Base-by-base conservation (phyloP, 495 filamentous ascomycete genomes). In the Xylaria bambusicola region DNA sequence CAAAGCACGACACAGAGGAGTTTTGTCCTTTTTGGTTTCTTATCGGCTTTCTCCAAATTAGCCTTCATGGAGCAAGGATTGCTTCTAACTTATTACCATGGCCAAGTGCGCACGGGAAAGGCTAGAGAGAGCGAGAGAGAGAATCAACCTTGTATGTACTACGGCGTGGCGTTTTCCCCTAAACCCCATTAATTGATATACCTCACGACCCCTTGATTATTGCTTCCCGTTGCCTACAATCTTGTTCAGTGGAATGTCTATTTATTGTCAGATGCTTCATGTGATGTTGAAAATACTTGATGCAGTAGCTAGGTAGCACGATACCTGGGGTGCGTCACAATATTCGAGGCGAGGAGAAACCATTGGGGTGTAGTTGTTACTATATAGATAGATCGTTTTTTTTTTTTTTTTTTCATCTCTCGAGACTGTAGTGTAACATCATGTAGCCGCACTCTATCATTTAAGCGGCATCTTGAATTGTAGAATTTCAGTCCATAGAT, bases 121-220 rank as follows among this genome's bases (percentile, higher is more conserved):
- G 58, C 24, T 45, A 21, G 20, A 52, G 52, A 50, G 40, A 47
- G 61, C 57, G 65, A 67, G 64, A 21, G 20, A 52, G 52, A 50
- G 40, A 47, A 62, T 59, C 67, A 67, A 66, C 58, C n/a, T 66
- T 76, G 72, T 75, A 76, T 67, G 68, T 76, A 75, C 64, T 69
- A 76, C 63, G 64, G 67, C 60, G 64, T 64, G 56, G 64, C 49
- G 67, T 71, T 66, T 62, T 57, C 63, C 56, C 42, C 67, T 50
- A 67, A n/a, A n/a, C n/a, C n/a, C 58, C 65, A 64, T 67, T 76
- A 74, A 75, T 76, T 68, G 53, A 76, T 61, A 71, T 65, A 65
- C 57, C 57, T 60, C 49, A 60, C 57, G 49, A 60, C 57, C 40
- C 20, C 42, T 21, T 6, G 26, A 49, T 20, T 5, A 13, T 20